Percentiles rank a stretch among this genome's conserved stretches.
Evolutionary conservation across 2,329 filamentous ascomycete species (phyloP).

Genomic region (Cercospora nicotianae): DNA sequence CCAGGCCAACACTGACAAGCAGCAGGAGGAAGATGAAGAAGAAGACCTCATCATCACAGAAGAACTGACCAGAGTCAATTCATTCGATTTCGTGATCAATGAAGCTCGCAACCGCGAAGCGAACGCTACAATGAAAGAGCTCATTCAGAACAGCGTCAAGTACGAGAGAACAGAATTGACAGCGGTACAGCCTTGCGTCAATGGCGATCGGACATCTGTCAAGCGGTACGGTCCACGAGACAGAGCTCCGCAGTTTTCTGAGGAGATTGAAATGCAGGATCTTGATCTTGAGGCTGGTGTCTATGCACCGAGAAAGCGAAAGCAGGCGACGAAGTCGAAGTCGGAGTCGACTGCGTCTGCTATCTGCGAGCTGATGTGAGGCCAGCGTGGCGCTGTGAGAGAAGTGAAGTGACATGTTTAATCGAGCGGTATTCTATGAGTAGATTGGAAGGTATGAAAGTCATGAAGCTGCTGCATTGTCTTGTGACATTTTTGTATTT

Average conservation of each 20-base stretch:
- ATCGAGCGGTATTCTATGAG: neutral
- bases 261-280: neutral
- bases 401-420: neutral
- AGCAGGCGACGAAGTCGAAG: neutral
- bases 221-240: neutral
- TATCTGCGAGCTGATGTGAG: neutral
- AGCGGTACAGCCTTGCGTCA: neutral
- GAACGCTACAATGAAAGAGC: constrained; percentile 8
- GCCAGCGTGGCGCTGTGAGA: neutral
- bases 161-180: neutral
- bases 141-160: constrained; percentile 4
- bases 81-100: constrained; percentile 18
- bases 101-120: constrained; percentile 9
- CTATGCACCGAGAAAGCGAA: neutral
- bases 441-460: neutral
- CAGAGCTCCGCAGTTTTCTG: neutral
- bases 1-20: neutral
- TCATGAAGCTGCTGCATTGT: neutral
- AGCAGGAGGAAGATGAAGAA: neutral
- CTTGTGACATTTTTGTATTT: neutral
- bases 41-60: constrained; percentile 8
- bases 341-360: neutral
- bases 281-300: neutral
- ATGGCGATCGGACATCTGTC: neutral
- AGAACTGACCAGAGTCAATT: constrained; percentile 11